Conservation (phyloP, 768 basidiomycete genomes). For the Dioszegia hungarica region DNA sequence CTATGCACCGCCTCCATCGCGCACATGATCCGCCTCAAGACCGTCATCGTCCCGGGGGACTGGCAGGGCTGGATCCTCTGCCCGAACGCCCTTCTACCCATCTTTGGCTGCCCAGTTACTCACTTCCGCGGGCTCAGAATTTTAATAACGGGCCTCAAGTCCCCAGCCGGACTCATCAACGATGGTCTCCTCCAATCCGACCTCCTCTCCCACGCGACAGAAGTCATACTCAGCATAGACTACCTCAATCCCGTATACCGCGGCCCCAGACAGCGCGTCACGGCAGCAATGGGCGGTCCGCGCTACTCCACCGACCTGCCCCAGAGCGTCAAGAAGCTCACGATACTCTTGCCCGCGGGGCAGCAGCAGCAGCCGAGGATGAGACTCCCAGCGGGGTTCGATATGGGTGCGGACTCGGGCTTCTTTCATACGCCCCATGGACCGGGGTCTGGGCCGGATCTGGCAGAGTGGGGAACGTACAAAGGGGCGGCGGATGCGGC, state of each 20-base stretch:
- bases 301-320: not conserved
- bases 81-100: not conserved
- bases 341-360: not conserved
- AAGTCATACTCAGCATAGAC: not conserved
- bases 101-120: not conserved
- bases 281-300: constrained; percentile 1
- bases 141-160: not conserved
- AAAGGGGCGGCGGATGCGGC: not conserved
- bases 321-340: not conserved
- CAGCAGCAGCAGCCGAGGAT: too few relatives aligned
- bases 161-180: not conserved
- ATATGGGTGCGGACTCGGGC: not conserved
- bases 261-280: not conserved
- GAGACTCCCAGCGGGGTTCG: not conserved
- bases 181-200: constrained; percentile 1
- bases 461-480: not conserved
- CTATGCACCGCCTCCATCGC: not conserved
- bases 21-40: not conserved
- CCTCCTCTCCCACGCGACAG: not conserved
- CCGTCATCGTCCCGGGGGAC: not conserved
- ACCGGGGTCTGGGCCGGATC: not conserved
- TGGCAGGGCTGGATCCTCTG: constrained; percentile 1
- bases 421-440: not conserved
- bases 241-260: not conserved
- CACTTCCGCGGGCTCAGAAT: not conserved